Base-by-base conservation (phyloP, 2,329 filamentous ascomycete species). In the Fusarium aywerte region DNA sequence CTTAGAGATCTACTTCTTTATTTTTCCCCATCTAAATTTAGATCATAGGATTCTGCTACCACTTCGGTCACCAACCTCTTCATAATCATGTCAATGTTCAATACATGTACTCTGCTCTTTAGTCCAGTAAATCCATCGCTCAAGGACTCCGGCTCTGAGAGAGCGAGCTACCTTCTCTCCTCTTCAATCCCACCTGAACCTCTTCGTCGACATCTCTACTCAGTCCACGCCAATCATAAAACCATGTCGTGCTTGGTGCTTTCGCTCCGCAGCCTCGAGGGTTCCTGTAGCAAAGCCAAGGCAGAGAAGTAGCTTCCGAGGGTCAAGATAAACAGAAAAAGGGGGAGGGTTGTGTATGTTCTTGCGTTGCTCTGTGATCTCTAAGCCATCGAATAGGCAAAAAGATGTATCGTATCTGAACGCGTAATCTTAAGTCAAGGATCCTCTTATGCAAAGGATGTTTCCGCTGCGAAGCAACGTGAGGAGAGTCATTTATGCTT, bases 341-440 rank as follows among this genome's bases (percentile, higher is more conserved):
- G 39, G 45, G 29, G 29, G 55, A 39, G 33, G 49, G 8, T 35
- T 51, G 21, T 62, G 53, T 71, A 85, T 84, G 65, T 73, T 89
- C 85, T 89, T 80, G 86, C 86, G 86, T 85, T 78, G 80, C 83
- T 80, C 79, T 80, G 86, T 88, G 86, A 80, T 86, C 85, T 85
- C 79, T 73, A 75, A 81, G 84, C 82, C 84, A 88, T 83, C 67
- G 76, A 69, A 59, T 62, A 67, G 80, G 82, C 83, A 85, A 76
- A 76, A 79, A 87, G 85, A 87, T 79, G 86, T 89, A 88, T 87
- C 84, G 84, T 88, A 87, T 87, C 85, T 82, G 80, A 84, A 87
- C 85, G 85, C 85, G 78, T 79, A 18, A 43, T 7, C 33, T 43
- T 5, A 51, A n/a, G 32, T 39, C 9, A 25, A 44, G 7, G 27